Percentiles rank a stretch among this genome's conserved stretches.
Conservation (phyloP, 257 asterid genomes). For the Forsythia viridissima region DNA sequence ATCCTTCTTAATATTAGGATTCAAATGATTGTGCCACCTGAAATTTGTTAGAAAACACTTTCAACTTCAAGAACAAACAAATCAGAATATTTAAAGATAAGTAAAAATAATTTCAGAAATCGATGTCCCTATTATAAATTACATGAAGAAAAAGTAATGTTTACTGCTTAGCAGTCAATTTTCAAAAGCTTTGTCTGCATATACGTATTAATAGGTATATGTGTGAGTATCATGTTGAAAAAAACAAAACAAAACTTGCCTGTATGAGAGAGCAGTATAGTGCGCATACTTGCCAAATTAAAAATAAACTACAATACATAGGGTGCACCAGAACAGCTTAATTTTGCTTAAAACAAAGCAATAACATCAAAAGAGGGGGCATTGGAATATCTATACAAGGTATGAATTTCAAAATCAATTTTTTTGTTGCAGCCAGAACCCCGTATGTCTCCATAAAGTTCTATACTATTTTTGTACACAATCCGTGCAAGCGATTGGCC, state of each 20-base stretch:
- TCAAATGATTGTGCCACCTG: conserved; percentile 99
- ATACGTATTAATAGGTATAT: background rate
- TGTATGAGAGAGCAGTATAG: too few species aligned
- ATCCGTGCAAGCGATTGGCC: background rate
- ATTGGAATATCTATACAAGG: background rate
- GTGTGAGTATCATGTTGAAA: background rate
- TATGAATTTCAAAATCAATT: background rate
- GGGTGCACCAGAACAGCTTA: too few species aligned
- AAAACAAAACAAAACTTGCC: too few species aligned
- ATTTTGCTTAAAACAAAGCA: background rate
- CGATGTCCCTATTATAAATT: background rate
- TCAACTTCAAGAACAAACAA: background rate
- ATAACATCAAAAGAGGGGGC: background rate
- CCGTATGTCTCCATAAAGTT: background rate
- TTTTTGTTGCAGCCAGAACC: conserved; percentile 6
- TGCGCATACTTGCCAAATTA: too few species aligned
- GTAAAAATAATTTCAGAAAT: too few species aligned
- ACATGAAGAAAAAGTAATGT: background rate
- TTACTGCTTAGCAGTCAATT: background rate
- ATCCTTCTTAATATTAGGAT: conserved; percentile 91
- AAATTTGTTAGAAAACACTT: conserved; percentile 12
- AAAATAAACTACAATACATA: too few species aligned
- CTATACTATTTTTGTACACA: background rate
- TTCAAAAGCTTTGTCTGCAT: background rate
- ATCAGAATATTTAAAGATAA: background rate